Percentiles rank a stretch among this genome's conserved stretches.
Conservation (phyloP, 2,329 filamentous ascomycete genomes). For the Ophidiomyces ophidiicola region DNA sequence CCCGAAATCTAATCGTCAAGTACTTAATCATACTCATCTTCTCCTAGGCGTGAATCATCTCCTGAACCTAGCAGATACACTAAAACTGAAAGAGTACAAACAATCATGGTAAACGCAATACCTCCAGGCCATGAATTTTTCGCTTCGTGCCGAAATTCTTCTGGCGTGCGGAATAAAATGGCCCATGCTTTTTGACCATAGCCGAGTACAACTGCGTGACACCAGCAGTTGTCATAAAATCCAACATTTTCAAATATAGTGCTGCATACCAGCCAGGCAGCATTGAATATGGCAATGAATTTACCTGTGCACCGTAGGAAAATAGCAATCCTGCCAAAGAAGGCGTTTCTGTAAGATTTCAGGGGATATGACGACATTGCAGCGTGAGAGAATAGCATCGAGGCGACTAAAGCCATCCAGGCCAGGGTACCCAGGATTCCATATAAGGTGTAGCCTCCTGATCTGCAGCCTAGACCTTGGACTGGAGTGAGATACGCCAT, state of each 20-base stretch:
- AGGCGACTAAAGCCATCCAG: slow-evolving; percentile 1
- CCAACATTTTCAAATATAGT: slow-evolving; percentile 6
- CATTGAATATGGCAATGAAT: not conserved
- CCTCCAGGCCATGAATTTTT: slow-evolving; percentile 7
- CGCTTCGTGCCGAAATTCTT: slow-evolving; percentile 7
- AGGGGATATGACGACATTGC: slow-evolving; percentile 1
- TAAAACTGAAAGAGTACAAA: slow-evolving; percentile 3
- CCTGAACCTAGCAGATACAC: slow-evolving; percentile 4
- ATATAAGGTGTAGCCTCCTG: slow-evolving; percentile 4
- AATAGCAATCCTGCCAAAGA: slow-evolving; percentile 1
- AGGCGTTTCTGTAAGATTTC: not conserved
- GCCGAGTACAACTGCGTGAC: slow-evolving; percentile 1
- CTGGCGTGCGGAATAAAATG: slow-evolving; percentile 1
- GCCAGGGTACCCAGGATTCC: slow-evolving; percentile 1
- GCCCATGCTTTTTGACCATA: not conserved
- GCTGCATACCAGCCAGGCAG: slow-evolving; percentile 1
- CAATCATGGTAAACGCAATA: slow-evolving; percentile 7
- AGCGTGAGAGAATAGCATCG: slow-evolving; percentile 6
- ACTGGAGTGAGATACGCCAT: slow-evolving; percentile 7
- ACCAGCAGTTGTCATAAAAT: slow-evolving; percentile 8
- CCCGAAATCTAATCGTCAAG: no score
- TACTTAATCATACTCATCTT: slow-evolving; percentile 5
- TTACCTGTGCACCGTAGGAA: not conserved
- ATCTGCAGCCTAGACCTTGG: slow-evolving; percentile 4
- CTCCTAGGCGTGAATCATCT: slow-evolving; percentile 1